These are phyloP conservation scores for Moniliella sp. DNA, from an alignment of 1,284 basidiomycete species.

Conservation along the genomic window DNA sequence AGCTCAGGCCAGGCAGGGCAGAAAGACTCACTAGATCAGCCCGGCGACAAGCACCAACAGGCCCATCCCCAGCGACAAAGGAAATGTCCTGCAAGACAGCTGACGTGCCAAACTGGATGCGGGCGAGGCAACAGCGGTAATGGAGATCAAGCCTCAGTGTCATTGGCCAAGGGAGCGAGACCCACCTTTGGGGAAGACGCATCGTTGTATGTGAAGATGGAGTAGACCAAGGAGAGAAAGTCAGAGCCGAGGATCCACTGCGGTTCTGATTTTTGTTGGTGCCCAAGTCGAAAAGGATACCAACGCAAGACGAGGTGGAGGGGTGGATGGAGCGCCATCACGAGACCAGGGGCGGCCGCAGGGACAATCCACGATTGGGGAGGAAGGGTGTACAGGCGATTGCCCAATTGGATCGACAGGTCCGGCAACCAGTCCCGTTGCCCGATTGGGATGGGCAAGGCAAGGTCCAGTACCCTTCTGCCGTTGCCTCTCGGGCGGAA, in stretches of 20 bases:
- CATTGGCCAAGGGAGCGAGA: neutral
- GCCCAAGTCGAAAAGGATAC: constrained; percentile 18
- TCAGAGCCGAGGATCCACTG: constrained; percentile 26
- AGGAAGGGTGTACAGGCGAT: constrained; percentile 11
- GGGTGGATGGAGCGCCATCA: constrained; percentile 4
- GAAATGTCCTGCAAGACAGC: too few species aligned
- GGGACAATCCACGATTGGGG: constrained; percentile 6
- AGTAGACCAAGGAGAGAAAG: constrained; percentile 25
- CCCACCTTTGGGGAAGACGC: neutral
- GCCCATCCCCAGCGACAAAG: too few species aligned
- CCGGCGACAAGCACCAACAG: too few species aligned
- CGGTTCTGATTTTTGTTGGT: constrained; percentile 3
- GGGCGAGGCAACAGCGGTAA: too few species aligned
- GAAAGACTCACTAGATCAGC: too few species aligned
- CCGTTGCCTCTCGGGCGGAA: constrained; percentile 4
- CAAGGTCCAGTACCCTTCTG: constrained; percentile 18
- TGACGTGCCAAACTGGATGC: too few species aligned
- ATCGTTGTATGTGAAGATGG: constrained; percentile 6
- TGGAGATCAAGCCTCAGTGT: too few species aligned
- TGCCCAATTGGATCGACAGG: constrained; percentile 18
- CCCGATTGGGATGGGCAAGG: constrained; percentile 9
- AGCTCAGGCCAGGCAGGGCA: too few species aligned
- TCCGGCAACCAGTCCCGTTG: too few species aligned
- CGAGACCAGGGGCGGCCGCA: neutral
- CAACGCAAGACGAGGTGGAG: constrained; percentile 9